These are phyloP conservation scores for Cercospora janseana DNA, from an alignment of 2,329 filamentous ascomycete genomes.

Conservation along the genomic window DNA sequence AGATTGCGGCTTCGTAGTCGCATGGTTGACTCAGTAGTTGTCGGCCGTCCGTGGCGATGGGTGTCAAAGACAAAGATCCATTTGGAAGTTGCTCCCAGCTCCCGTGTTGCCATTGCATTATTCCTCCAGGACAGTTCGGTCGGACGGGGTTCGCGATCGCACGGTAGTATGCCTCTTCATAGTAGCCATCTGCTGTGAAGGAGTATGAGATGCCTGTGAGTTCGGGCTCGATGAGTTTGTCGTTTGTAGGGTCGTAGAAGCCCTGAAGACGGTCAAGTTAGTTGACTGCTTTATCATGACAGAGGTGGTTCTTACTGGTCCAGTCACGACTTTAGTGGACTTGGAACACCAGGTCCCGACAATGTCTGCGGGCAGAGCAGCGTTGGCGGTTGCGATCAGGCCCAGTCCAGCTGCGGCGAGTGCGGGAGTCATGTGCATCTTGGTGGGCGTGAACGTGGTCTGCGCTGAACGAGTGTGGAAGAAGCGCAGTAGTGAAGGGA, in stretches of 20 bases:
- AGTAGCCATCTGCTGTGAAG: conserved; percentile 66
- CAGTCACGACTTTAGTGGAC: conserved; percentile 66
- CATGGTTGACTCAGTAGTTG: conserved; percentile 67
- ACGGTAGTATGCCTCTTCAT: conserved; percentile 68
- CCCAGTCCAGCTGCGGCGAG: conserved; percentile 26
- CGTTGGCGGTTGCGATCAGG: conserved; percentile 25
- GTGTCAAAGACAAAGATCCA: conserved; percentile 58
- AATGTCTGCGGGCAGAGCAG: conserved; percentile 43
- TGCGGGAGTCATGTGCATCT: conserved; percentile 35
- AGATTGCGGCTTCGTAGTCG: conserved; percentile 53
- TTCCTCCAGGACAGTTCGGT: conserved; percentile 61
- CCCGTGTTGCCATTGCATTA: conserved; percentile 74
- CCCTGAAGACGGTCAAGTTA: conserved; percentile 46
- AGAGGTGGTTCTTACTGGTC: conserved; percentile 56
- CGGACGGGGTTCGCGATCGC: conserved; percentile 60
- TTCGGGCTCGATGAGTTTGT: conserved; percentile 64
- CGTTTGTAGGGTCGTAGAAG: conserved; percentile 67
- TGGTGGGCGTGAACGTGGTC: conserved; percentile 1
- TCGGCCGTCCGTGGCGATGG: conserved; percentile 65
- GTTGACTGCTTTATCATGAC: background rate
- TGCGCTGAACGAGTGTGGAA: conserved; percentile 8
- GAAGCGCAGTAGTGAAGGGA: background rate
- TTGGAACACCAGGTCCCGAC: conserved; percentile 73
- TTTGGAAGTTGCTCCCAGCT: conserved; percentile 57
- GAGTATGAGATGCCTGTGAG: conserved; percentile 71